These are phyloP conservation scores for Lactarius sanguifluus DNA, from an alignment of 768 basidiomycete genomes.

Conservation along the genomic window DNA sequence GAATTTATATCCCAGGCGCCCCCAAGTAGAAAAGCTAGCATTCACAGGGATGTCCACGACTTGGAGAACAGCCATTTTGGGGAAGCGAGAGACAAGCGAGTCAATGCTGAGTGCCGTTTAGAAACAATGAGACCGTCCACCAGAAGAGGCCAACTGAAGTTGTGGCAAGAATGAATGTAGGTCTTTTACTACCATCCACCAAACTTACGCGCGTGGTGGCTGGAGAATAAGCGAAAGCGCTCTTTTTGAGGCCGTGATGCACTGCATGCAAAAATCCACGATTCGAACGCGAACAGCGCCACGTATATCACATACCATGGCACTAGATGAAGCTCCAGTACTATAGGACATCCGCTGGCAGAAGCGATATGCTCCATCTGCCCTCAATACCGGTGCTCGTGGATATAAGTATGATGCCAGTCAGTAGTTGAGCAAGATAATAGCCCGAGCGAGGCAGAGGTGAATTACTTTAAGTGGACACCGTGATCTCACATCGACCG, in stretches of 20 bases:
- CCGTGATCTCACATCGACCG: too few species aligned
- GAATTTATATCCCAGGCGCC: slow-evolving; percentile 4
- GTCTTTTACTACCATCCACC: background rate
- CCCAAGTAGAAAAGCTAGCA: background rate
- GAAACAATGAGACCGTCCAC: background rate
- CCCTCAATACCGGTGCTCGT: background rate
- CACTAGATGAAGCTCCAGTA: background rate
- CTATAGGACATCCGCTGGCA: background rate
- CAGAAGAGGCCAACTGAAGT: background rate
- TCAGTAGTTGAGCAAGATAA: background rate
- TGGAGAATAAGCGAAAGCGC: slow-evolving; percentile 1
- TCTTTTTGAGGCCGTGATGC: background rate
- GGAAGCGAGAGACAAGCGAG: background rate
- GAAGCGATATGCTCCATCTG: background rate
- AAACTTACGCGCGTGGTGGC: background rate
- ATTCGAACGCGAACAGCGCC: background rate
- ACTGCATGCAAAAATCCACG: background rate
- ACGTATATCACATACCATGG: background rate
- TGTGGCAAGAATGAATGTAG: background rate
- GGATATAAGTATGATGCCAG: background rate
- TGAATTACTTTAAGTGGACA: too few species aligned
- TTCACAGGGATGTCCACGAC: background rate
- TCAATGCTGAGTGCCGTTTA: background rate
- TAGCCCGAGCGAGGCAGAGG: too few species aligned
- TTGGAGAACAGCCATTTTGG: background rate